Evolutionary conservation across 2,329 filamentous ascomycete species (phyloP), one percentile per base, ranked within the genome.

Genomic region (Fusarium bulbicola): DNA sequence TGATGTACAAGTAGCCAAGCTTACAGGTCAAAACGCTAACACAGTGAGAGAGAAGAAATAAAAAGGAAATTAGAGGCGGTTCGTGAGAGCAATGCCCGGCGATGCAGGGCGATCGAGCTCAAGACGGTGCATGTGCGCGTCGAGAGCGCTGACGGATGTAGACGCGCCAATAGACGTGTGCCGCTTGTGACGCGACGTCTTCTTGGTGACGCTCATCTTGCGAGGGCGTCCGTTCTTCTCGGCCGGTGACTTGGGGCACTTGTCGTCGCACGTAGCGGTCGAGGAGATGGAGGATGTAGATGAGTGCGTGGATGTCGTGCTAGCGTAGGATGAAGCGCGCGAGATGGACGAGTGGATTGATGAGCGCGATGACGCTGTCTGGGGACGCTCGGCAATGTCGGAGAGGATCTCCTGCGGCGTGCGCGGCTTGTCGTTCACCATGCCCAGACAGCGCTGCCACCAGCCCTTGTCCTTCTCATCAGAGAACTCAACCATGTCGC

Each of bases 151-250:
- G 14, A 71, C 64, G 1, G 77, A 79, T 0, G 74, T 69, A 28
- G 67, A 70, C 5, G 67, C 66, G 24, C 75, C 74, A 1, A 71
- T 74, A 2, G 77, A 79, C 0, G 74, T 69, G 24, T 74, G 72
- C 3, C 76, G 61, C 61, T 74, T 78, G 57, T 79, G 77, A 9
- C 75, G 64, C 18, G 73, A 64, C 9, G 72, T 61, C 59, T 75
- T 77, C 59, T 70, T 69, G 46, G 77, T 78, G 28, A 77, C 49
- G 73, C 77, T 79, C 77, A 79, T 78, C 76, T 79, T 79, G 49
- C 77, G 75, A 18, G 77, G 73, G 6, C 77, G 77, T 1, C 50
- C 68, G 36, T 72, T 75, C 66, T 79, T 76, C 46, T 78, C 75
- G 15, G 66, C 50, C 12, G 63, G 50, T 26, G 68, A 66, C 72